A percentile compares a stretch with the other conserved stretches of the same genome.
Evolutionary conservation across 2,329 filamentous ascomycete genomes (phyloP).

Genomic region (Nemania sp.): DNA sequence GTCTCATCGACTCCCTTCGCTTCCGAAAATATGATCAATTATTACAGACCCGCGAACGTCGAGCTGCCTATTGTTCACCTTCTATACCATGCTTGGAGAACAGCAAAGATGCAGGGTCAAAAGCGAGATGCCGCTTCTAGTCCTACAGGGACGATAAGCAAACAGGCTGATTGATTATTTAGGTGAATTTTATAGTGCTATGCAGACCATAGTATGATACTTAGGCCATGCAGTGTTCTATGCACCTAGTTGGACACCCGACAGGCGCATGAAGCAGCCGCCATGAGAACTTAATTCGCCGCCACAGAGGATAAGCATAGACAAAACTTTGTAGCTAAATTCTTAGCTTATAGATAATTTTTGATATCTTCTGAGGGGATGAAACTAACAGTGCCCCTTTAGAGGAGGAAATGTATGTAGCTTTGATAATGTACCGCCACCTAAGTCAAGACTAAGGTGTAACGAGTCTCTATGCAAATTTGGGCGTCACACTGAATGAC

Average conservation of each 20-base stretch:
- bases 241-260: not conserved
- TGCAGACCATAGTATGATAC: not conserved
- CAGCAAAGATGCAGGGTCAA: too few relatives aligned
- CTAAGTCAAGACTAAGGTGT: not conserved
- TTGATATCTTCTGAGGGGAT: too few relatives aligned
- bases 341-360: too few relatives aligned
- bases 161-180: not conserved
- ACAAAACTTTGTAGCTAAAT: not conserved
- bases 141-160: not conserved
- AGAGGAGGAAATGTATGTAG: not conserved
- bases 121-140: not conserved
- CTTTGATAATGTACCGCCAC: not conserved
- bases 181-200: not conserved
- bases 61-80: too few relatives aligned
- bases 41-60: too few relatives aligned
- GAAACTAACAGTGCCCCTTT: too few relatives aligned
- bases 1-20: too few relatives aligned
- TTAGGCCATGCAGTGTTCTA: not conserved
- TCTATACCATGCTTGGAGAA: too few relatives aligned
- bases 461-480: not conserved
- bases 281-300: not conserved
- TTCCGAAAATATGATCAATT: too few relatives aligned
- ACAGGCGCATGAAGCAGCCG: not conserved
- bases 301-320: not conserved
- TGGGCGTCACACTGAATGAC: not conserved